These are phyloP conservation scores for Eucalyptus decipiens DNA, from an alignment of 345 rosid genomes.

Conservation along the genomic window DNA sequence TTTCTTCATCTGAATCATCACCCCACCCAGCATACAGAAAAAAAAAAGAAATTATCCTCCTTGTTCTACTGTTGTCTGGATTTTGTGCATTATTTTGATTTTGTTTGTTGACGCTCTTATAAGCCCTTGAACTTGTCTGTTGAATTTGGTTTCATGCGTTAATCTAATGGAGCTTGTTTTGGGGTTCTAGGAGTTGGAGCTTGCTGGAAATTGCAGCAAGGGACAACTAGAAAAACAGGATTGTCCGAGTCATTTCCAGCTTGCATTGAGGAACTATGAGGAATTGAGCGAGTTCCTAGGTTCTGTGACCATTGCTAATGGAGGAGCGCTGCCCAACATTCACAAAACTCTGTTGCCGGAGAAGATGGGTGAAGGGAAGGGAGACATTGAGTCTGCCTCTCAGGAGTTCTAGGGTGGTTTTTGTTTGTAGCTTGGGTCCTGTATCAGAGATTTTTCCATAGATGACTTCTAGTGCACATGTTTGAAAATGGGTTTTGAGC, in stretches of 20 bases:
- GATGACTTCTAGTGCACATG: neutral
- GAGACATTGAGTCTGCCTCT: constrained; percentile 53
- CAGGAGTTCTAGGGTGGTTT: constrained; percentile 25
- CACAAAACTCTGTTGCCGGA: constrained; percentile 51
- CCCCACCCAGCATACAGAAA: neutral
- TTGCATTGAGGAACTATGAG: constrained; percentile 66
- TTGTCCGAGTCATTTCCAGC: constrained; percentile 57
- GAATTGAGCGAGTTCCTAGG: constrained; percentile 55
- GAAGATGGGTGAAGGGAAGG: constrained; percentile 39
- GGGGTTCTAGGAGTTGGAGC: constrained; percentile 35
- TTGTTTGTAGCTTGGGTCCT: neutral
- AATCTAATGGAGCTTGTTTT: neutral
- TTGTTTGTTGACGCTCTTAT: neutral
- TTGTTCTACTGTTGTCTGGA: neutral
- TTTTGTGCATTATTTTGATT: neutral
- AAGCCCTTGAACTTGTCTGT: neutral
- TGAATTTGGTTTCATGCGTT: neutral
- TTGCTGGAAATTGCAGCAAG: constrained; percentile 65
- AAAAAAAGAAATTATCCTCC: neutral
- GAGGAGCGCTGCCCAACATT: constrained; percentile 61
- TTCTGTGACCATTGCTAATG: constrained; percentile 52
- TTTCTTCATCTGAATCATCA: neutral
- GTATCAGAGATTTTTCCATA: neutral
- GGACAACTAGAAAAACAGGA: constrained; percentile 59
- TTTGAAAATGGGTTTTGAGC: neutral